Evolutionary conservation across 768 basidiomycete genomes (phyloP).

Genomic region (Boletellus ananas): DNA sequence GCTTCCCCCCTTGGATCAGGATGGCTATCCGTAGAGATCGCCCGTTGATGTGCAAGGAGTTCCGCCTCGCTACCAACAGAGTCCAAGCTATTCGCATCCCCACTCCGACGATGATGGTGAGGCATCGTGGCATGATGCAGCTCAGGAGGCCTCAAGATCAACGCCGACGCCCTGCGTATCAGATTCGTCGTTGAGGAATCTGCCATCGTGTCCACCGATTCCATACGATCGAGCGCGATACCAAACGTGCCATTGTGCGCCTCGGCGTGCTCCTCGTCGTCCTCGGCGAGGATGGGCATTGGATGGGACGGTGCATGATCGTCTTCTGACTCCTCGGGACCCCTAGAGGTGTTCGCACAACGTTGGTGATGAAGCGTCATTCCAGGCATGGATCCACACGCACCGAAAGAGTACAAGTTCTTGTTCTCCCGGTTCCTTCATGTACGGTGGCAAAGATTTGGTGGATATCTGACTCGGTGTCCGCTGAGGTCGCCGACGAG

Average conservation of each 20-base stretch:
- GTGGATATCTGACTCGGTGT: conserved; percentile 83
- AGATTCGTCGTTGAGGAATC: conserved; percentile 23
- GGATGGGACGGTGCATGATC: conserved; percentile 5
- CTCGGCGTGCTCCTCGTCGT: conserved; percentile 21
- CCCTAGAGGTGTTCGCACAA: conserved; percentile 12
- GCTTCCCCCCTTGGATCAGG: conserved; percentile 55
- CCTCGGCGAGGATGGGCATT: conserved; percentile 20
- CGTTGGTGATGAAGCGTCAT: not conserved
- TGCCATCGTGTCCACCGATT: conserved; percentile 23
- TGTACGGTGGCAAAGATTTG: conserved; percentile 71
- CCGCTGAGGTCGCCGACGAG: conserved; percentile 39
- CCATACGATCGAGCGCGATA: conserved; percentile 20
- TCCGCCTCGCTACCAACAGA: conserved; percentile 23
- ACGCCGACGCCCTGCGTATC: conserved; percentile 5
- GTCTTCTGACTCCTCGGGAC: conserved; percentile 26
- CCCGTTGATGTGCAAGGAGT: conserved; percentile 18
- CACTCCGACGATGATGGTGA: conserved; percentile 8
- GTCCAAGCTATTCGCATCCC: conserved; percentile 17
- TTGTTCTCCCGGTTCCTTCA: conserved; percentile 79
- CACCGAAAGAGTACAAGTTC: conserved; percentile 69
- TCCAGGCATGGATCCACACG: conserved; percentile 8
- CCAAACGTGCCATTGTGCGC: conserved; percentile 10
- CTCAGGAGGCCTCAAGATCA: conserved; percentile 14
- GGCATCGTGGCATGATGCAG: conserved; percentile 1
- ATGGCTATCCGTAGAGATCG: conserved; percentile 1